Evolutionary conservation across 805 yeast genomes (phyloP).

Genomic region (Kregervanrija fluxuum): DNA sequence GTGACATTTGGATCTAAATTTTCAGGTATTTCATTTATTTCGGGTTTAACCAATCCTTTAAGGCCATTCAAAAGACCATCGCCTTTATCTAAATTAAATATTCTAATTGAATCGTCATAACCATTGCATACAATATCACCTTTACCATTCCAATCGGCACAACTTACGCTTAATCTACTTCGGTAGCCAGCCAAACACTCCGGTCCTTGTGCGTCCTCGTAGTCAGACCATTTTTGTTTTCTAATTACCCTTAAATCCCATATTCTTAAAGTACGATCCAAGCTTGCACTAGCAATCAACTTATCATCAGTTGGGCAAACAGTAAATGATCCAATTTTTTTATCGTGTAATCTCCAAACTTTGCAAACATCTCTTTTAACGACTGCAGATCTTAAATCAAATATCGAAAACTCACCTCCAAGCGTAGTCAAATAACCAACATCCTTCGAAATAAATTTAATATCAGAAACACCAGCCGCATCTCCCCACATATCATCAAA

Average conservation of each 20-base stretch:
- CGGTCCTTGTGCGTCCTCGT: slow-evolving; percentile 39
- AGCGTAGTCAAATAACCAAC: slow-evolving; percentile 68
- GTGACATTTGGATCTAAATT: slow-evolving; percentile 54
- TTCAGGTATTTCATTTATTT: slow-evolving; percentile 23
- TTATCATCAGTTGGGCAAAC: slow-evolving; percentile 61
- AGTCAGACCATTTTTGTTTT: slow-evolving; percentile 51
- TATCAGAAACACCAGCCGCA: slow-evolving; percentile 68
- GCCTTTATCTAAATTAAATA: slow-evolving; percentile 48
- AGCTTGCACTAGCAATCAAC: slow-evolving; percentile 79
- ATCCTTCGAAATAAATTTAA: slow-evolving; percentile 50
- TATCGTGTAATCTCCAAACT: slow-evolving; percentile 67
- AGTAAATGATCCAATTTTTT: slow-evolving; percentile 86
- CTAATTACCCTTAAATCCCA: slow-evolving; percentile 74
- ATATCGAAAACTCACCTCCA: slow-evolving; percentile 68
- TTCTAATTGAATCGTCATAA: slow-evolving; percentile 75
- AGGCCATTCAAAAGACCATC: slow-evolving; percentile 19
- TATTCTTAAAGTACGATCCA: slow-evolving; percentile 74
- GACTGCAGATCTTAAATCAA: slow-evolving; percentile 50
- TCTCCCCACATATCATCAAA: slow-evolving; percentile 46
- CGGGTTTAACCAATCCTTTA: slow-evolving; percentile 12
- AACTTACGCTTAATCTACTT: slow-evolving; percentile 75
- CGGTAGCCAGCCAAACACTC: slow-evolving; percentile 52
- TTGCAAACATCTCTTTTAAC: slow-evolving; percentile 14
- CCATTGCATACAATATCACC: slow-evolving; percentile 83
- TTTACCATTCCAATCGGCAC: slow-evolving; percentile 73